phyloP scores from a whole-genome alignment of 2,329 filamentous ascomycete genomes.

The Microascus cirrosus region DNA sequence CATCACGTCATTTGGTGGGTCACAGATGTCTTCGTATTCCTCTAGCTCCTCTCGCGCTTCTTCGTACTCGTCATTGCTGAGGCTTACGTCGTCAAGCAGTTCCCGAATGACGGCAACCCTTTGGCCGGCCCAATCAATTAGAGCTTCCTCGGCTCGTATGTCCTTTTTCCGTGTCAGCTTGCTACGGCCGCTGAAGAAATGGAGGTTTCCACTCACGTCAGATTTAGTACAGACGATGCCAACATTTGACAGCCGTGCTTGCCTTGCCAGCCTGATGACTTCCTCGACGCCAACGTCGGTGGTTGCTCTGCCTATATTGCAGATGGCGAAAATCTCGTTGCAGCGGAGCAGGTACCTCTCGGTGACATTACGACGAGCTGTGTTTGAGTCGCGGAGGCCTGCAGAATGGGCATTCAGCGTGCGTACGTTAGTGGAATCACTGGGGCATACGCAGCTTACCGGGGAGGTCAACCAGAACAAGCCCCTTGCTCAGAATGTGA shows the following conservation, averaged over 20 bases:
- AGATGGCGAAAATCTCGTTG: conserved; percentile 34
- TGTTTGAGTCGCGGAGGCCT: conserved; percentile 35
- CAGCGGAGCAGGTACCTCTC: conserved; percentile 32
- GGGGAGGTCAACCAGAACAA: conserved; percentile 36
- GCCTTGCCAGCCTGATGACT: conserved; percentile 27
- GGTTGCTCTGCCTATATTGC: conserved; percentile 25
- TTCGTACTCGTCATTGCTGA: conserved; percentile 2
- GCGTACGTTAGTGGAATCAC: background rate
- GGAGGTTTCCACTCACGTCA: conserved; percentile 17
- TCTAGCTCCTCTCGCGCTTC: conserved; percentile 8
- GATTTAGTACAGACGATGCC: conserved; percentile 31
- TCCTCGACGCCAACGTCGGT: conserved; percentile 26
- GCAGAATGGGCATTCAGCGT: background rate
- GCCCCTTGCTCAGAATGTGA: conserved; percentile 32
- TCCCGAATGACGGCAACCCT: conserved; percentile 9
- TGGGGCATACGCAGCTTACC: conserved; percentile 16
- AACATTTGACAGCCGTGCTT: conserved; percentile 24
- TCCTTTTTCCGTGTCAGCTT: conserved; percentile 12
- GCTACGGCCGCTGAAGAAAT: background rate
- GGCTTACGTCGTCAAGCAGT: conserved; percentile 8
- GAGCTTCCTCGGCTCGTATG: conserved; percentile 19
- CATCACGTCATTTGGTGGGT: background rate
- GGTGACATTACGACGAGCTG: conserved; percentile 27
- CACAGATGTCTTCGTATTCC: conserved; percentile 10
- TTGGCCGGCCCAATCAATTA: conserved; percentile 17